A percentile compares a stretch with the other conserved stretches of the same genome.
Conservation (phyloP, 257 asterid genomes). For the Datura wrightii region DNA sequence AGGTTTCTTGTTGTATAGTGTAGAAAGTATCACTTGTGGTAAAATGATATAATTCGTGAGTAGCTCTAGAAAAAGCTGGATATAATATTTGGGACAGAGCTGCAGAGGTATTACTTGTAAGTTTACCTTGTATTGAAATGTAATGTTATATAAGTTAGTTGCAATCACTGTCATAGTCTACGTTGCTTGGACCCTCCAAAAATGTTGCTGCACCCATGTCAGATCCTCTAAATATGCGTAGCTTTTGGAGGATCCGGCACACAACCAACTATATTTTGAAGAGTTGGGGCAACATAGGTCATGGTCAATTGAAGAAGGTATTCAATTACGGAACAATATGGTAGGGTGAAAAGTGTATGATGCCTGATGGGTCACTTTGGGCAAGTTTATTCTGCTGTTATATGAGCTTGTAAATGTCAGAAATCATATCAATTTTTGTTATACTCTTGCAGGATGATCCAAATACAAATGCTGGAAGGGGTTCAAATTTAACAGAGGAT, state of each 20-base stretch:
- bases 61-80: not conserved
- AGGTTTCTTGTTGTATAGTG: not conserved
- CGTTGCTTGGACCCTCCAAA: no score
- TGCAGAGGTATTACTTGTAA: not conserved
- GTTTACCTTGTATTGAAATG: conserved; percentile 7
- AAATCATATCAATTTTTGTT: not conserved
- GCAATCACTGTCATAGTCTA: not conserved
- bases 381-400: not conserved
- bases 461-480: conserved; percentile 90
- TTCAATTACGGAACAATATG: not conserved
- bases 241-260: no score
- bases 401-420: not conserved
- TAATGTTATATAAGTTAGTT: not conserved
- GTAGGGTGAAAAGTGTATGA: not conserved
- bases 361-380: not conserved
- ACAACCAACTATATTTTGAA: no score
- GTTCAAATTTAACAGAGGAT: conserved; percentile 92
- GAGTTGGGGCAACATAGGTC: no score
- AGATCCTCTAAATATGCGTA: no score
- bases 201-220: no score
- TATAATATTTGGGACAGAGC: not conserved
- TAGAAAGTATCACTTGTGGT: not conserved
- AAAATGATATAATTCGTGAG: not conserved
- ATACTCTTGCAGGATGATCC: conserved; percentile 78
- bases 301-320: not conserved